Percentiles rank a stretch among this genome's conserved stretches.
Evolutionary conservation across 768 basidiomycete species (phyloP).

Genomic region (Lyophyllum shimeji): DNA sequence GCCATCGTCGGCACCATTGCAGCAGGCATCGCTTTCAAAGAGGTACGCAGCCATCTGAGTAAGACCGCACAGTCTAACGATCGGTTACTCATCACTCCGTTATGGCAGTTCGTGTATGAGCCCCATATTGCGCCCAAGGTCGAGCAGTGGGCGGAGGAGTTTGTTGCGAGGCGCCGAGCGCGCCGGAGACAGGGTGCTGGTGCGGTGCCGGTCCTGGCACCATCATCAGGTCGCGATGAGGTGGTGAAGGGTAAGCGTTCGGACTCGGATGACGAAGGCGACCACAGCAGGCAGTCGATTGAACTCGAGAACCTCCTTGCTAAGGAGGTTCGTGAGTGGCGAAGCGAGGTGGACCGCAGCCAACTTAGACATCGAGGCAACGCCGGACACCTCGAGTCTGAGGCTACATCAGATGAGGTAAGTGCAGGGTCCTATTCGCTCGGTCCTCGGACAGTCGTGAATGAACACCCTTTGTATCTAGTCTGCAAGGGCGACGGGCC

Average conservation of each 20-base stretch:
- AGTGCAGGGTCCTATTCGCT: constrained; percentile 11
- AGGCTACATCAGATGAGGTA: constrained; percentile 47
- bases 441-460: background rate
- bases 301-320: constrained; percentile 56
- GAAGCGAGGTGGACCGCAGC: constrained; percentile 38
- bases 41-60: constrained; percentile 10
- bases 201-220: constrained; percentile 13
- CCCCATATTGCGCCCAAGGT: constrained; percentile 65
- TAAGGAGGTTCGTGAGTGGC: constrained; percentile 54
- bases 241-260: constrained; percentile 20
- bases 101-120: constrained; percentile 61
- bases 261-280: constrained; percentile 17
- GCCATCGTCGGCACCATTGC: constrained; percentile 17
- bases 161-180: constrained; percentile 31
- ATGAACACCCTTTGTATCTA: background rate
- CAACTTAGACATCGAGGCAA: constrained; percentile 33
- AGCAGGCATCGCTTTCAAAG: constrained; percentile 16
- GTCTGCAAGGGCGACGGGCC: constrained; percentile 39
- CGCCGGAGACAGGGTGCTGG: constrained; percentile 28
- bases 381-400: constrained; percentile 14
- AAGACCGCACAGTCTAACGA: background rate
- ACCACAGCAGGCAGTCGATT: constrained; percentile 24
- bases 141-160: constrained; percentile 46
- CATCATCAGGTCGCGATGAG: background rate
- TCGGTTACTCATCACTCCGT: background rate